A percentile compares a stretch with the other conserved stretches of the same genome.
Evolutionary conservation across 106 monocot species (phyloP).

Genomic region (Allium sativum): DNA sequence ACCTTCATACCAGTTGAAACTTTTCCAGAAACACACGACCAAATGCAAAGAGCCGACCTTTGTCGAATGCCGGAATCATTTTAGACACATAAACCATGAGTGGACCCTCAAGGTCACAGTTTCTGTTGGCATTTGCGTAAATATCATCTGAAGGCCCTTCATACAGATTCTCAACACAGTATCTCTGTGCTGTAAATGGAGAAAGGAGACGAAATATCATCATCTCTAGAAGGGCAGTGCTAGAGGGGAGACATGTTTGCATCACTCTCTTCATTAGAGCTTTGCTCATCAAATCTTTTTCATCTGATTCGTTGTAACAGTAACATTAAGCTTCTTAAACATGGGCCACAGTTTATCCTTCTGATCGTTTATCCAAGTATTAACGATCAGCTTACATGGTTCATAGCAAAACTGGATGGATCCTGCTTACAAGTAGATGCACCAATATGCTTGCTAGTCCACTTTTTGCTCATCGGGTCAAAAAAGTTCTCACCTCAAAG

Average conservation of each 20-base stretch:
- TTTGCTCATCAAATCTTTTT: slow-evolving; percentile 21
- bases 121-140: slow-evolving; percentile 22
- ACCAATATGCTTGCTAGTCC: slow-evolving; percentile 14
- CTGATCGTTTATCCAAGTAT: slow-evolving; percentile 21
- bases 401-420: slow-evolving; percentile 24
- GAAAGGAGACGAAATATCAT: slow-evolving; percentile 24
- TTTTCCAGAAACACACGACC: too few species aligned
- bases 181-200: slow-evolving; percentile 19
- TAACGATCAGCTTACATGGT: slow-evolving; percentile 18
- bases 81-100: slow-evolving; percentile 27
- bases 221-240: slow-evolving; percentile 21
- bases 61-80: slow-evolving; percentile 25
- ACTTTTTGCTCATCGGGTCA: slow-evolving; percentile 14
- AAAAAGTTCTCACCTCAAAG: slow-evolving; percentile 27
- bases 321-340: slow-evolving; percentile 14
- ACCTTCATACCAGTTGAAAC: too few species aligned
- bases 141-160: slow-evolving; percentile 19
- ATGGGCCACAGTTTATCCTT: slow-evolving; percentile 26
- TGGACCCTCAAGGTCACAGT: slow-evolving; percentile 25
- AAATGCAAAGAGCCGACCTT: slow-evolving; percentile 23
- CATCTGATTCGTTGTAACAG: slow-evolving; percentile 13
- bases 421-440: slow-evolving; percentile 19
- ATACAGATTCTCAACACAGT: slow-evolving; percentile 22
- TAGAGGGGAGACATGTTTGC: slow-evolving; percentile 21
- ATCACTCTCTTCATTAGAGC: slow-evolving; percentile 21